A percentile compares a stretch with the other conserved stretches of the same genome.
phyloP scores from a whole-genome alignment of 345 rosid genomes.

The Boechera divaricarpa region DNA sequence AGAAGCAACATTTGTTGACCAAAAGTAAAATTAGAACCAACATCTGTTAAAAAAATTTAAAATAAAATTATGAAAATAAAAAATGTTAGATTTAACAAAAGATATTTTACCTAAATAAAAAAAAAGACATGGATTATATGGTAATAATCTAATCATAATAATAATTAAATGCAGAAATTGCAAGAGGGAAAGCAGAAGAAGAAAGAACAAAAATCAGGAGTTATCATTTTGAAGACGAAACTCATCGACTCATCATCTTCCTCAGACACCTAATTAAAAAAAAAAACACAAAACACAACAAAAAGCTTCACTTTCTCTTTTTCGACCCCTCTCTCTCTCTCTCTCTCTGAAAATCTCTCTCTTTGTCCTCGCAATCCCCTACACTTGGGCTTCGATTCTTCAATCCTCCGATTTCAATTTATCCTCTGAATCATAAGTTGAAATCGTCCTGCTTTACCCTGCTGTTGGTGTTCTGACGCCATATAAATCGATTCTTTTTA shows the following conservation, averaged over 20 bases:
- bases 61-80: neutral
- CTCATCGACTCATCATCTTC: slow-evolving; percentile 37
- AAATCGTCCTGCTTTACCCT: neutral
- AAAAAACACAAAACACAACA: neutral
- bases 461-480: slow-evolving; percentile 3
- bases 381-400: slow-evolving; percentile 18
- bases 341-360: neutral
- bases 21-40: neutral
- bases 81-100: neutral
- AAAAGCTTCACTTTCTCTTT: slow-evolving; percentile 32
- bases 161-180: slow-evolving; percentile 2
- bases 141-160: neutral
- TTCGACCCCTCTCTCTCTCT: neutral
- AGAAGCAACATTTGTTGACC: neutral
- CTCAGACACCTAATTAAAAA: neutral
- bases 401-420: slow-evolving; percentile 33
- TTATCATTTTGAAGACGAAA: slow-evolving; percentile 34
- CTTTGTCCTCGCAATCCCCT: slow-evolving; percentile 16
- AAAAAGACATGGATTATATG: neutral
- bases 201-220: slow-evolving; percentile 28
- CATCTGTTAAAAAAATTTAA: neutral
- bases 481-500: slow-evolving; percentile 19
- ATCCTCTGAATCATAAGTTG: slow-evolving; percentile 29
- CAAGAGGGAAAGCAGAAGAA: slow-evolving; percentile 1
- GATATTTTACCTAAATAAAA: neutral